Conservation (phyloP, 768 basidiomycete species). For the Psilocybe cyanescens region DNA sequence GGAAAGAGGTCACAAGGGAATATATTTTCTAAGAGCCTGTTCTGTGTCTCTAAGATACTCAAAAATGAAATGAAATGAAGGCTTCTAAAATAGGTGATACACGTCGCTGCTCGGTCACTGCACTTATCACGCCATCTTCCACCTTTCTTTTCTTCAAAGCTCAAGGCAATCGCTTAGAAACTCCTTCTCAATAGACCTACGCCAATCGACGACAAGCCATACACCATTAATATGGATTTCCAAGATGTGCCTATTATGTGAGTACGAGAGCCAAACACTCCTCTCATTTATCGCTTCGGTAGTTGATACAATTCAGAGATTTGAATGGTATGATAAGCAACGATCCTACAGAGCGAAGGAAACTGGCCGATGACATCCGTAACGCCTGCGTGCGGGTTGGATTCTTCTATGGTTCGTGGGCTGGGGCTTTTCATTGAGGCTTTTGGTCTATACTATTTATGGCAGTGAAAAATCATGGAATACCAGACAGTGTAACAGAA, state of each 20-base stretch:
- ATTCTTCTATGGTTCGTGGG: constrained; percentile 74
- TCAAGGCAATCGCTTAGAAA: too few relatives aligned
- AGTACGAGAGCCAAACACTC: constrained; percentile 7
- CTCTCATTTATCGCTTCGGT: not conserved
- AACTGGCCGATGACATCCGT: constrained; percentile 61
- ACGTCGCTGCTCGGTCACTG: too few relatives aligned
- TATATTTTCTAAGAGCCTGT: too few relatives aligned
- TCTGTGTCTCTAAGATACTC: too few relatives aligned
- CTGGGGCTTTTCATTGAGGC: not conserved
- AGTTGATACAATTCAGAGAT: constrained; percentile 36
- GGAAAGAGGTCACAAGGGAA: too few relatives aligned
- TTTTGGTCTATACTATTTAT: not conserved
- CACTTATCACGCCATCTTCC: too few relatives aligned
- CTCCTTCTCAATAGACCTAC: too few relatives aligned
- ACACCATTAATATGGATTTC: constrained; percentile 21
- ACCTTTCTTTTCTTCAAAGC: too few relatives aligned
- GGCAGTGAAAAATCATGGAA: constrained; percentile 79
- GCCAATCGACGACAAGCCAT: too few relatives aligned
- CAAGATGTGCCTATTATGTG: constrained; percentile 43
- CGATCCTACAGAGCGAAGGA: constrained; percentile 40
- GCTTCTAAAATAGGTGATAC: too few relatives aligned
- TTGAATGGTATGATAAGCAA: constrained; percentile 40
- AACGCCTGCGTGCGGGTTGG: constrained; percentile 83
- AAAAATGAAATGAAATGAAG: too few relatives aligned
- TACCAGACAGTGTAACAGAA: constrained; percentile 54